A percentile compares a stretch with the other conserved stretches of the same genome.
Conservation (phyloP, 805 yeast species). For the Wickerhamiella dianesei region DNA sequence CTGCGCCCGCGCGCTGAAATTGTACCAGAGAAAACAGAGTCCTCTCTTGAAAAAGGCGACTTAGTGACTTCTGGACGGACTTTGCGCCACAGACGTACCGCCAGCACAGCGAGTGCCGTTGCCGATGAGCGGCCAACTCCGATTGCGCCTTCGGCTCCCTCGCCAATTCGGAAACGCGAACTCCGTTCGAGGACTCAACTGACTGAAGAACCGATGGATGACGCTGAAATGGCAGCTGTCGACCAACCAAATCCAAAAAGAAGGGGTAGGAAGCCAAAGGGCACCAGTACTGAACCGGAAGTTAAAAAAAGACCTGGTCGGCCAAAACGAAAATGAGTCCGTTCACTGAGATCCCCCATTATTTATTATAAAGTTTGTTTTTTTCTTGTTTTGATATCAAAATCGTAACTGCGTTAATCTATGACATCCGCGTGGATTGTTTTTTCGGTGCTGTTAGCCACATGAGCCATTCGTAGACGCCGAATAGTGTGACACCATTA, state of each 20-base stretch:
- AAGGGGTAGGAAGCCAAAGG: background rate
- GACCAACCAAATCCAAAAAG: background rate
- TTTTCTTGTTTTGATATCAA: no score
- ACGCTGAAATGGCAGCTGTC: background rate
- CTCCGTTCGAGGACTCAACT: background rate
- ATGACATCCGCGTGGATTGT: background rate
- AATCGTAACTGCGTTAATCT: no score
- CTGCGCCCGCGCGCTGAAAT: no score
- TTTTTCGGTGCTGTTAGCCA: slow-evolving; percentile 6
- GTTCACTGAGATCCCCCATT: no score
- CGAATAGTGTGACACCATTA: slow-evolving; percentile 64
- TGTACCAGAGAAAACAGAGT: no score
- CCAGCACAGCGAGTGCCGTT: background rate
- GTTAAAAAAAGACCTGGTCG: background rate
- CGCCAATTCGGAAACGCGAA: background rate
- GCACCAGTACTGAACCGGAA: background rate
- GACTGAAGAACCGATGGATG: background rate
- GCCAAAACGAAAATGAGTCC: background rate
- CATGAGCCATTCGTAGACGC: slow-evolving; percentile 58
- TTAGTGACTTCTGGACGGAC: background rate
- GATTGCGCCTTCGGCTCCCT: no score
- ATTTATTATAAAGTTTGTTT: no score
- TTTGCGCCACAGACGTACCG: background rate
- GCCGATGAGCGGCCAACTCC: background rate
- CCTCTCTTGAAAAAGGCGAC: background rate